Evolutionary conservation across 306 rosid species (phyloP).

Genomic region (Medicago arabica): DNA sequence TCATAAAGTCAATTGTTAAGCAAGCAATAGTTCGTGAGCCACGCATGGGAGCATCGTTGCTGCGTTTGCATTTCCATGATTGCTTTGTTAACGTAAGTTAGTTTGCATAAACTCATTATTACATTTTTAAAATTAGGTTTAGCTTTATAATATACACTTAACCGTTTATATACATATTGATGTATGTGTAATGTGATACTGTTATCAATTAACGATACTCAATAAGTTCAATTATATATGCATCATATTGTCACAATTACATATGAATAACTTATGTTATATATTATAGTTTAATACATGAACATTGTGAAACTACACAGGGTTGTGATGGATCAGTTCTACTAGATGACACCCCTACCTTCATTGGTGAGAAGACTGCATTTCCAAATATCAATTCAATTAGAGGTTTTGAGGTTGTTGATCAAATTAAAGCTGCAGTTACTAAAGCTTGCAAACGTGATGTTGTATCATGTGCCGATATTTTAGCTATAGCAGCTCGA

Average conservation of each 20-base stretch:
- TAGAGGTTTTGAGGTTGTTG: conserved; percentile 49
- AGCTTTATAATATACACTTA: too few relatives aligned
- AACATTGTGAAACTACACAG: neutral
- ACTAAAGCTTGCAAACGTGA: conserved; percentile 38
- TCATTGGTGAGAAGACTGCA: conserved; percentile 50
- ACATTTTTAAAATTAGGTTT: neutral
- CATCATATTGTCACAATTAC: neutral
- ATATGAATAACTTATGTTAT: neutral
- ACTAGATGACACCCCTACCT: conserved; percentile 42
- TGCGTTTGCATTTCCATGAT: conserved; percentile 51
- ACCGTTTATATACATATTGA: too few relatives aligned
- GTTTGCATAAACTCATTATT: neutral
- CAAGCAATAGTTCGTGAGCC: conserved; percentile 21
- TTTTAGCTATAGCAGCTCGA: conserved; percentile 55
- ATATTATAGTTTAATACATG: too few relatives aligned
- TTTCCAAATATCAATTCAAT: conserved; percentile 45
- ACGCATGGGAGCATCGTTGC: conserved; percentile 40
- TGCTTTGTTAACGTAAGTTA: conserved; percentile 50
- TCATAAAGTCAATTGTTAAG: conserved; percentile 10
- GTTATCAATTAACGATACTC: too few relatives aligned
- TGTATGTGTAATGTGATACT: too few relatives aligned
- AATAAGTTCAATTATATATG: too few relatives aligned
- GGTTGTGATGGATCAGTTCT: conserved; percentile 57
- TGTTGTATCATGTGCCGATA: conserved; percentile 57
- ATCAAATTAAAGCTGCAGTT: conserved; percentile 47